Conservation (phyloP, 2,329 filamentous ascomycete species). For the Diaporthe amygdali region DNA sequence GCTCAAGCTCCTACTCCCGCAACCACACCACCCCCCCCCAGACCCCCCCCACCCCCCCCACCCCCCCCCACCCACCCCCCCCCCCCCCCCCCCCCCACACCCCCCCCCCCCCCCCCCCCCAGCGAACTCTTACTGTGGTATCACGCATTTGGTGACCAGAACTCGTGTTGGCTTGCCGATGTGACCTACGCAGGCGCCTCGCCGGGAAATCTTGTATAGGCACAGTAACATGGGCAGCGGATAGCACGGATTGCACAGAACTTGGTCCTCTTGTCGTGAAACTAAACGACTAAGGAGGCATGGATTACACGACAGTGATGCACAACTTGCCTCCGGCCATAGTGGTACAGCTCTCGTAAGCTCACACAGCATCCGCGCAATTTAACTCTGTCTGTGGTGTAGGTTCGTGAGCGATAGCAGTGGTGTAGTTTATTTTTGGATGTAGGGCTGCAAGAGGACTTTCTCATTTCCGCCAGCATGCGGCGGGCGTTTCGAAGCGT, state of each 20-base stretch:
- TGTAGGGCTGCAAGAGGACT: neutral
- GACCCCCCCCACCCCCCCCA: too few relatives aligned
- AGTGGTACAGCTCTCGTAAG: neutral
- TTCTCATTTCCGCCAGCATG: neutral
- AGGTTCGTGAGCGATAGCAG: neutral
- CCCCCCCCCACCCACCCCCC: too few relatives aligned
- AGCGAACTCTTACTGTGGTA: neutral
- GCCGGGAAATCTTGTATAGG: neutral
- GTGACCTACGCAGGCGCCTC: neutral
- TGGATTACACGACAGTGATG: neutral
- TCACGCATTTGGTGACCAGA: neutral
- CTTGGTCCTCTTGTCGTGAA: neutral
- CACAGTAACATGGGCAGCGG: neutral
- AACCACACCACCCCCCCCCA: too few relatives aligned
- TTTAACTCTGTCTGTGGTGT: neutral
- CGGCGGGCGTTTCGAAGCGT: neutral
- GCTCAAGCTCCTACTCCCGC: too few relatives aligned
- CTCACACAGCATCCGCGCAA: neutral
- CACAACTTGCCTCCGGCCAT: neutral
- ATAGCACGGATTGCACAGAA: neutral
- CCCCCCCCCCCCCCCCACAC: too few relatives aligned
- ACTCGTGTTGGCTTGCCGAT: neutral
- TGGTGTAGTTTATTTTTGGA: neutral
- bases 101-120: too few relatives aligned
- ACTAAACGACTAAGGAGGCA: neutral